A percentile compares a stretch with the other conserved stretches of the same genome.
Conservation (phyloP, 768 basidiomycete species). For the Boletus subparvulus region DNA sequence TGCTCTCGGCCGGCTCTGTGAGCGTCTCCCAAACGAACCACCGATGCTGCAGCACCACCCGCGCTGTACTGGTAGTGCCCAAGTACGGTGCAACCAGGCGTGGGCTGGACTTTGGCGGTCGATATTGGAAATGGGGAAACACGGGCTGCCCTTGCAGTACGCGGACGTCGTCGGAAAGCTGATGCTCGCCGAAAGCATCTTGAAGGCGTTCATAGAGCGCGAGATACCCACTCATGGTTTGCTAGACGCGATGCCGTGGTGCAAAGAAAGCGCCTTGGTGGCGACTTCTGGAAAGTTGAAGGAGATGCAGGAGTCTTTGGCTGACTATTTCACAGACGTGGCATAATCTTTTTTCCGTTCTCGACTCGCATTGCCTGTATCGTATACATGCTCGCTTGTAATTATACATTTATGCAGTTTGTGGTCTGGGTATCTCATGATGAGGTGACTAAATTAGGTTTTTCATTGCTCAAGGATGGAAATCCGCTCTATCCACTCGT, state of each 20-base stretch:
- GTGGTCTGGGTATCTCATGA: conserved; percentile 7
- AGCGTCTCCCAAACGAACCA: conserved; percentile 41
- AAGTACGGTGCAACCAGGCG: conserved; percentile 43
- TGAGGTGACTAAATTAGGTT: background rate
- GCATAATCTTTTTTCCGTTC: conserved; percentile 13
- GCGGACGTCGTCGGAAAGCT: conserved; percentile 47
- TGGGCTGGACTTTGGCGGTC: conserved; percentile 48
- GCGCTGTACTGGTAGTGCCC: conserved; percentile 39
- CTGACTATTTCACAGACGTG: conserved; percentile 48
- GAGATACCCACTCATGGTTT: conserved; percentile 41
- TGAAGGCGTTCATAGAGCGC: conserved; percentile 46
- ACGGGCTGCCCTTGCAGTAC: conserved; percentile 41
- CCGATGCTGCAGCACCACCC: conserved; percentile 44
- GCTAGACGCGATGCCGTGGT: conserved; percentile 45
- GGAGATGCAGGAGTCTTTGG: conserved; percentile 47
- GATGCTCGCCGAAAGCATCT: conserved; percentile 47
- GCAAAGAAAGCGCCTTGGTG: conserved; percentile 42
- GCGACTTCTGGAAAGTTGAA: conserved; percentile 45
- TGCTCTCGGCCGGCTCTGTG: conserved; percentile 45
- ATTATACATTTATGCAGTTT: conserved; percentile 1
- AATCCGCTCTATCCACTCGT: conserved; percentile 37
- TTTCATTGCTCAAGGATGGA: conserved; percentile 22
- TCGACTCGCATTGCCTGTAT: conserved; percentile 6
- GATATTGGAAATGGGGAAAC: conserved; percentile 39
- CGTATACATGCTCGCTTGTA: conserved; percentile 8